These are phyloP conservation scores for Penicillium sp. DNA, from an alignment of 2,329 filamentous ascomycete species.

Conservation along the genomic window DNA sequence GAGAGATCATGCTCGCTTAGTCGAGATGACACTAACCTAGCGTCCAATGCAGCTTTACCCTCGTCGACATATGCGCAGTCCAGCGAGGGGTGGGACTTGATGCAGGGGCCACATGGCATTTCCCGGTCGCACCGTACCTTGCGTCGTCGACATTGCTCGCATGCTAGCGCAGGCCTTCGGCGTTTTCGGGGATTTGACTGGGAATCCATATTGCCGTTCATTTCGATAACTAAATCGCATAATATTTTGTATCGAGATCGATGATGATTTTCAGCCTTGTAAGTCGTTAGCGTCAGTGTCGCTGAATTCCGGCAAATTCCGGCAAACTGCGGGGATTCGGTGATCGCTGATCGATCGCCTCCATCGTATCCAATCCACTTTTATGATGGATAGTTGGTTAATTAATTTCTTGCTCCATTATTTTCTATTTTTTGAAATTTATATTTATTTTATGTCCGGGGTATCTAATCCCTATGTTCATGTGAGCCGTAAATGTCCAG, in stretches of 20 bases:
- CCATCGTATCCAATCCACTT: background rate
- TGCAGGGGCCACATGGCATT: slow-evolving; percentile 29
- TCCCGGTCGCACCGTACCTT: slow-evolving; percentile 32
- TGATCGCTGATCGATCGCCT: background rate
- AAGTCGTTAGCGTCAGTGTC: background rate
- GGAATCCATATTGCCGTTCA: background rate
- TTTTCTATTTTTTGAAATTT: background rate
- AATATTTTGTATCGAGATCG: background rate
- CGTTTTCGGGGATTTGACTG: slow-evolving; percentile 22
- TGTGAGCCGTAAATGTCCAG: background rate
- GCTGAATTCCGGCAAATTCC: slow-evolving; percentile 16
- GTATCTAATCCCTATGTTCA: slow-evolving; percentile 8
- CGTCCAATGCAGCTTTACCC: slow-evolving; percentile 10
- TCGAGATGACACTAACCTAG: background rate
- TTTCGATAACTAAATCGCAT: background rate
- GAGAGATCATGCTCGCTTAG: slow-evolving; percentile 1
- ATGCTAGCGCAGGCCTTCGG: slow-evolving; percentile 28
- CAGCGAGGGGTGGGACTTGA: slow-evolving; percentile 19
- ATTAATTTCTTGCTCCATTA: background rate
- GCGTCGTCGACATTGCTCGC: slow-evolving; percentile 30
- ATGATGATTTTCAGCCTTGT: background rate
- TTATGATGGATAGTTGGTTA: background rate
- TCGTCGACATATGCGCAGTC: slow-evolving; percentile 26
- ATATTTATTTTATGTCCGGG: background rate
- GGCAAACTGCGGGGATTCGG: background rate